These are phyloP conservation scores for Quercus tomentella DNA, from an alignment of 331 rosid species.

Conservation along the genomic window DNA sequence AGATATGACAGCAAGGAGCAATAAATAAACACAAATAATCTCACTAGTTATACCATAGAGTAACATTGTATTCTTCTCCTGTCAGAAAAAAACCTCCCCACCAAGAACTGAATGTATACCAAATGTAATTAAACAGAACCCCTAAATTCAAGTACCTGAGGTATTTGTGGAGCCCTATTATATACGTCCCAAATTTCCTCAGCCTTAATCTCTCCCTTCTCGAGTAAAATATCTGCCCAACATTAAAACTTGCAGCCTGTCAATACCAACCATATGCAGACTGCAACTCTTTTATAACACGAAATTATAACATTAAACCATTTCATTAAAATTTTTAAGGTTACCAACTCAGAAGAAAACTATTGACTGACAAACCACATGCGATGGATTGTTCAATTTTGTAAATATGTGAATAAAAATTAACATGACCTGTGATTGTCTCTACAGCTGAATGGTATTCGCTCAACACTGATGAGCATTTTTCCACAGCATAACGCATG, in stretches of 20 bases:
- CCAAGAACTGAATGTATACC: background rate
- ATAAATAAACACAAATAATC: background rate
- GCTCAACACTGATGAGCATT: conserved; percentile 62
- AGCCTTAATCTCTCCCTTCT: conserved; percentile 70
- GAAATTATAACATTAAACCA: conserved; percentile 8
- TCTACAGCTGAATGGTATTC: conserved; percentile 81
- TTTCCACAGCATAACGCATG: conserved; percentile 83
- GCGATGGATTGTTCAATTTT: background rate
- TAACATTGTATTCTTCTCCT: background rate
- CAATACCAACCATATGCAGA: background rate
- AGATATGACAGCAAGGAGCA: background rate
- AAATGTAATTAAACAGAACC: background rate
- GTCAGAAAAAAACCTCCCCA: background rate
- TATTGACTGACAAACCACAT: conserved; percentile 7
- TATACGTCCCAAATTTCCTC: conserved; percentile 85
- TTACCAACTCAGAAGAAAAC: background rate
- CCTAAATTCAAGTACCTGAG: conserved; percentile 55
- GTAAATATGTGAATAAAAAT: conserved; percentile 17
- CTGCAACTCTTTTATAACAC: background rate
- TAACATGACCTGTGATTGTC: conserved; percentile 78
- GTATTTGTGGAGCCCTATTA: conserved; percentile 50
- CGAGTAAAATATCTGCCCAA: conserved; percentile 78
- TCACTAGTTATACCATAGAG: background rate
- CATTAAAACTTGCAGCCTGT: conserved; percentile 23
- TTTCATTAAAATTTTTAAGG: conserved; percentile 11